Conservation (phyloP, 257 asterid genomes). For the Cinchona pubescens region DNA sequence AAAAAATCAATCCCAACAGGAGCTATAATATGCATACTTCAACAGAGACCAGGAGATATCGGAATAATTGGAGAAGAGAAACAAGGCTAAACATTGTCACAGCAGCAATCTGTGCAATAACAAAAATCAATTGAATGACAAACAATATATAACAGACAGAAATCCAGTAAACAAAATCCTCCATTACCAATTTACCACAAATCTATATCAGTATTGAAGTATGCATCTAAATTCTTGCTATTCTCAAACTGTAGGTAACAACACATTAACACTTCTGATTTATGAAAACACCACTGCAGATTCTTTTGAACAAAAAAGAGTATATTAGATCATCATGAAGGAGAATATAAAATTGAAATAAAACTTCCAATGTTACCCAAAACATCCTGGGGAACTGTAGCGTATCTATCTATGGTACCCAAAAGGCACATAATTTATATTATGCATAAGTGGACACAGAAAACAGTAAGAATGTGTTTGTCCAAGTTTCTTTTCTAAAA, state of each 20-base stretch:
- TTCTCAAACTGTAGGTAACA: constrained; percentile 68
- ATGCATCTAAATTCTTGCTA: constrained; percentile 47
- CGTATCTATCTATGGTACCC: constrained; percentile 96
- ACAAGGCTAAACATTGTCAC: constrained; percentile 95
- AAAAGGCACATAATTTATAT: constrained; percentile 96
- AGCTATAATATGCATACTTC: constrained; percentile 84
- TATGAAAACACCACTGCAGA: constrained; percentile 85
- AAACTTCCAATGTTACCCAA: constrained; percentile 10
- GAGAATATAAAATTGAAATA: constrained; percentile 10
- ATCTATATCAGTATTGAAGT: constrained; percentile 79
- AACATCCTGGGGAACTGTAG: constrained; percentile 19
- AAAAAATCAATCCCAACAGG: too few species aligned
- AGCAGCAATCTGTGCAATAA: constrained; percentile 67
- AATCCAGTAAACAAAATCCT: constrained; percentile 9
- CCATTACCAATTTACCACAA: constrained; percentile 84
- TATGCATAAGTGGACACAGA: constrained; percentile 76
- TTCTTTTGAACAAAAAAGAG: neutral
- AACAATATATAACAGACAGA: constrained; percentile 13
- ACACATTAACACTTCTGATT: constrained; percentile 66
- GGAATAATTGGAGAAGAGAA: constrained; percentile 99
- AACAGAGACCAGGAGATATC: constrained; percentile 97
- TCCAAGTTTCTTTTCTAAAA: constrained; percentile 97
- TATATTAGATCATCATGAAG: neutral
- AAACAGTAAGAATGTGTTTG: constrained; percentile 84
- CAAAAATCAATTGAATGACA: constrained; percentile 21